These are phyloP conservation scores for Aspergillus pseudonomiae DNA, from an alignment of 2,329 filamentous ascomycete species.

Conservation along the genomic window DNA sequence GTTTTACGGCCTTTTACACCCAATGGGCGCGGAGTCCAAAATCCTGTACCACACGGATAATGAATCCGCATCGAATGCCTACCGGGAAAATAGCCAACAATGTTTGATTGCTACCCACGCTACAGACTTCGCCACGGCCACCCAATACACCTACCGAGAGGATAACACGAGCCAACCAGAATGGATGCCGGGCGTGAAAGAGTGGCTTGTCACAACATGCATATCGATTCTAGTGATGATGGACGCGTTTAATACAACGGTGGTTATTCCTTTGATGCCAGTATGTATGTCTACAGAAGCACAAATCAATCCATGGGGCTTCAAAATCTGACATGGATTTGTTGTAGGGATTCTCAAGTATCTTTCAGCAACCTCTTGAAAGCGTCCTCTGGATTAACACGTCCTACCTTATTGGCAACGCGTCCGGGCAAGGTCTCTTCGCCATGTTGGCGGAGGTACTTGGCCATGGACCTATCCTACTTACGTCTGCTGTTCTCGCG, in stretches of 20 bases:
- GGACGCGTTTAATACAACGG: constrained; percentile 54
- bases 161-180: constrained; percentile 5
- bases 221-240: constrained; percentile 51
- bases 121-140: constrained; percentile 5
- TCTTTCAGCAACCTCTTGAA: constrained; percentile 37
- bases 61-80: constrained; percentile 13
- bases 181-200: constrained; percentile 44
- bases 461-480: constrained; percentile 50
- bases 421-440: constrained; percentile 33
- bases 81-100: constrained; percentile 11
- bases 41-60: constrained; percentile 18
- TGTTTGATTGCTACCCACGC: constrained; percentile 10
- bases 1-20: not conserved
- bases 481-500: constrained; percentile 49
- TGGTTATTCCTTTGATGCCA: constrained; percentile 51
- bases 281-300: constrained; percentile 30
- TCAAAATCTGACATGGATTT: not conserved
- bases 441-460: constrained; percentile 42
- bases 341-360: constrained; percentile 36
- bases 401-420: constrained; percentile 48
- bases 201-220: constrained; percentile 47
- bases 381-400: constrained; percentile 55
- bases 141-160: constrained; percentile 7
- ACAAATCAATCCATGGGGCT: not conserved
- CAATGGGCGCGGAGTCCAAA: constrained; percentile 23